Conservation (phyloP, 2,329 filamentous ascomycete genomes). For the Zopfia rhizophila region DNA sequence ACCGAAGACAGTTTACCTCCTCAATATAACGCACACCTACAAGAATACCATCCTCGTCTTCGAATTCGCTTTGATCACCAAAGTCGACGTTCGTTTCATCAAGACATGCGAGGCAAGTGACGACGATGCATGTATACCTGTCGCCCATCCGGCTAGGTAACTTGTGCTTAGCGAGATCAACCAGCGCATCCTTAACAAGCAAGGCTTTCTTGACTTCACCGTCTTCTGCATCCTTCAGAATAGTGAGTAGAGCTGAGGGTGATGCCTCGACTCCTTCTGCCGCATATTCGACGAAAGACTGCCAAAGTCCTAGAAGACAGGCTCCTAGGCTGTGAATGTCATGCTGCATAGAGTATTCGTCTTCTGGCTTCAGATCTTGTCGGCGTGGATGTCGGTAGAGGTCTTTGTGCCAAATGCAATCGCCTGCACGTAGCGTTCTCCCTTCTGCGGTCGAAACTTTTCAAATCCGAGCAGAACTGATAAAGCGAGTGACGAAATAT, state of each 20-base stretch:
- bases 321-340: constrained; percentile 60
- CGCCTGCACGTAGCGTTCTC: constrained; percentile 46
- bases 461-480: constrained; percentile 60
- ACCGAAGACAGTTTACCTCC: constrained; percentile 44
- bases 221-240: background rate
- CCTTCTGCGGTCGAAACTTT: constrained; percentile 50
- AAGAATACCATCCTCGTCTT: constrained; percentile 42
- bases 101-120: constrained; percentile 45
- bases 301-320: constrained; percentile 1
- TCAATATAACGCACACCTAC: constrained; percentile 46
- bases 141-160: constrained; percentile 45
- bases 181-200: constrained; percentile 25
- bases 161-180: constrained; percentile 26
- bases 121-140: constrained; percentile 44
- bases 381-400: constrained; percentile 63
- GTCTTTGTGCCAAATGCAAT: constrained; percentile 56
- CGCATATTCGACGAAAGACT: constrained; percentile 20
- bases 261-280: constrained; percentile 1
- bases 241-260: constrained; percentile 10
- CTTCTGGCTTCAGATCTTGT: constrained; percentile 54
- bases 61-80: constrained; percentile 35
- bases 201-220: constrained; percentile 17
- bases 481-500: constrained; percentile 26
- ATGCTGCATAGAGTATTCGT: constrained; percentile 63
- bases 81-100: constrained; percentile 37